These are phyloP conservation scores for Boletus sp. DNA, from an alignment of 1,284 basidiomycete genomes.

Conservation along the genomic window DNA sequence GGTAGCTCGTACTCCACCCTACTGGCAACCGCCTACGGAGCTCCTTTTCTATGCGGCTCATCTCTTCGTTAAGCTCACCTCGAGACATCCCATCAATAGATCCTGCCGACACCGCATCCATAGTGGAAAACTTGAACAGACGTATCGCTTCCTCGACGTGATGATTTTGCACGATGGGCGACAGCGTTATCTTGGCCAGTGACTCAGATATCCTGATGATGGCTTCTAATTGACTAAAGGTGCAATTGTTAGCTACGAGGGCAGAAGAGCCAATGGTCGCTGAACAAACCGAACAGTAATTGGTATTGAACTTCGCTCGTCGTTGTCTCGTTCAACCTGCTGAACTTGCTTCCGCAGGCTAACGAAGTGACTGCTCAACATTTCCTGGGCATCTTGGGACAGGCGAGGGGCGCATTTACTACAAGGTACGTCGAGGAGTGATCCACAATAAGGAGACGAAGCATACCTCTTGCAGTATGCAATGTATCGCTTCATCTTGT, in stretches of 20 bases:
- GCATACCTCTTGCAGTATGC: constrained; percentile 90
- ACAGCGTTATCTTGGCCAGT: constrained; percentile 90
- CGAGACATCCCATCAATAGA: constrained; percentile 91
- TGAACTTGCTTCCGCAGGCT: constrained; percentile 92
- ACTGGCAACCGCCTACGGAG: constrained; percentile 86
- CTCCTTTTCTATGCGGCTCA: constrained; percentile 89
- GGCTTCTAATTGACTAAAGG: constrained; percentile 88
- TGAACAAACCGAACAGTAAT: constrained; percentile 87
- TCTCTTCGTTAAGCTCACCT: constrained; percentile 92
- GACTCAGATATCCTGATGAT: constrained; percentile 99
- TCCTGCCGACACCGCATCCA: constrained; percentile 96
- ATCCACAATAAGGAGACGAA: not conserved
- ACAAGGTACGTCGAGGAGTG: constrained; percentile 1
- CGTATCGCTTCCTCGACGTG: constrained; percentile 99
- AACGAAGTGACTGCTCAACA: constrained; percentile 97
- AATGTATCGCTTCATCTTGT: constrained; percentile 98
- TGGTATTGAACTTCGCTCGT: constrained; percentile 96
- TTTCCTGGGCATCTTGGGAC: constrained; percentile 91
- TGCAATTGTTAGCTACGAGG: constrained; percentile 9
- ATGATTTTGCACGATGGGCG: constrained; percentile 82
- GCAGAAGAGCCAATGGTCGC: not conserved
- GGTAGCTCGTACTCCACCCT: constrained; percentile 96
- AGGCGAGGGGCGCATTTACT: constrained; percentile 96
- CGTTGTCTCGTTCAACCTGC: constrained; percentile 94
- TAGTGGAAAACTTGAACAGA: constrained; percentile 97